Base-by-base conservation (phyloP, 139 green algal species). In the Chlamydomonas incerta region DNA sequence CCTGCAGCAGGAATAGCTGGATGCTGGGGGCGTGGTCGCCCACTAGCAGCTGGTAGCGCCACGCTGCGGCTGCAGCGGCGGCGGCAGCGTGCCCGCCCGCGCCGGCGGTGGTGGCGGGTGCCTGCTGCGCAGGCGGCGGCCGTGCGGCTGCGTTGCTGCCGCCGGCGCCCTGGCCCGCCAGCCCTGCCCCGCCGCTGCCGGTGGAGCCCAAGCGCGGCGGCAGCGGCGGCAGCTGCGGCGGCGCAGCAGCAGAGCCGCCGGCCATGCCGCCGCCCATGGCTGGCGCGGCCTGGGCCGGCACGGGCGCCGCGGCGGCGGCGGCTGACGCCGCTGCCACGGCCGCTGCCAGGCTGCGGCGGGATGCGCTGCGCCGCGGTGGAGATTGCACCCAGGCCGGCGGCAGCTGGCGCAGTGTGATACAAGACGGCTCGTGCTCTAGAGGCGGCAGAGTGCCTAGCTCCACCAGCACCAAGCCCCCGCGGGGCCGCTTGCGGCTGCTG, bases 401-500 rank as follows among this genome's bases (percentile, higher is more conserved):
- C 63, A 75, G 47, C 20, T 6, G 47, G 23, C 47, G 79, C 63
- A 85, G 79, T 31, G 79, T 66, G 47, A 66, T 69, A 50, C 79
- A 85, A 24, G 79, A 76, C 4, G 79, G 79, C 31, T 85, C 79
- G 24, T n/a, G 26, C 37, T 85, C 66, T 0, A 85, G 79, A 6
- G n/a, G 47, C n/a, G 14, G 37, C 2, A 11, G 21, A 28, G 14
- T 34, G 3, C 79, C 79, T 31, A 85, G 79, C 66, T 69, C 47
- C 47, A 28, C 20, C 17, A 85, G n/a, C 24, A 29, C 21, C n/a
- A 34, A 10, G 47, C 65, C 50, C 66, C 47, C 60, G 33, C 79
- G 79, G 26, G 79, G 79, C 14, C 79, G 79, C 79, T 85, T 85
- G 79, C 79, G 79, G 47, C 79, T n/a, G 47, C 17, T 35, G 63